Conservation (phyloP, 805 yeast genomes). For the Metschnikowia orientalis region DNA sequence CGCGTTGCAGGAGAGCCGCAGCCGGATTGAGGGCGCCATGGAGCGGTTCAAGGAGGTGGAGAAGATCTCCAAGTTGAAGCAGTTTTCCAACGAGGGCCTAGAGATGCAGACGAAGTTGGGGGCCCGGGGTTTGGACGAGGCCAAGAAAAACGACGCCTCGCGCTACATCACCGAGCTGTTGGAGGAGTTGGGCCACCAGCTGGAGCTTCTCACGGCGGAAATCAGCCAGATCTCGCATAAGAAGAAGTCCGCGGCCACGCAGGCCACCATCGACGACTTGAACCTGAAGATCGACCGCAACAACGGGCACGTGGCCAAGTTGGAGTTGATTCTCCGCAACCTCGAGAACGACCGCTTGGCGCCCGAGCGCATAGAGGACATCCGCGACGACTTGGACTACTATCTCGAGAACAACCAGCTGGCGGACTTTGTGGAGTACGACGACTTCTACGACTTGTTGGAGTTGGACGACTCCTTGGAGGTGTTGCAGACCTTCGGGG, state of each 20-base stretch:
- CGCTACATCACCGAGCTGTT: slow-evolving; percentile 65
- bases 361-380: slow-evolving; percentile 67
- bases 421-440: slow-evolving; percentile 90
- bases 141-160: slow-evolving; percentile 69
- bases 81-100: slow-evolving; percentile 88
- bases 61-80: slow-evolving; percentile 88
- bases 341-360: slow-evolving; percentile 71
- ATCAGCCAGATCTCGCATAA: slow-evolving; percentile 40
- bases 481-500: slow-evolving; percentile 3
- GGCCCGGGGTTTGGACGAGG: slow-evolving; percentile 45
- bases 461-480: slow-evolving; percentile 50
- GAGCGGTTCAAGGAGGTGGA: slow-evolving; percentile 94
- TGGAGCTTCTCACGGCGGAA: slow-evolving; percentile 73
- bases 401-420: slow-evolving; percentile 93
- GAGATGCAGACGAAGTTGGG: slow-evolving; percentile 57
- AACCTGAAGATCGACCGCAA: slow-evolving; percentile 67
- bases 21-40: slow-evolving; percentile 84
- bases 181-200: slow-evolving; percentile 78
- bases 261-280: slow-evolving; percentile 56
- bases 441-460: slow-evolving; percentile 83
- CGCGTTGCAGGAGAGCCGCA: slow-evolving; percentile 53
- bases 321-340: slow-evolving; percentile 73
- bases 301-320: slow-evolving; percentile 67
- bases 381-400: slow-evolving; percentile 86
- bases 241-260: slow-evolving; percentile 52